Evolutionary conservation across 805 yeast genomes (phyloP).

Genomic region (Tetrapisispora phaffii): DNA sequence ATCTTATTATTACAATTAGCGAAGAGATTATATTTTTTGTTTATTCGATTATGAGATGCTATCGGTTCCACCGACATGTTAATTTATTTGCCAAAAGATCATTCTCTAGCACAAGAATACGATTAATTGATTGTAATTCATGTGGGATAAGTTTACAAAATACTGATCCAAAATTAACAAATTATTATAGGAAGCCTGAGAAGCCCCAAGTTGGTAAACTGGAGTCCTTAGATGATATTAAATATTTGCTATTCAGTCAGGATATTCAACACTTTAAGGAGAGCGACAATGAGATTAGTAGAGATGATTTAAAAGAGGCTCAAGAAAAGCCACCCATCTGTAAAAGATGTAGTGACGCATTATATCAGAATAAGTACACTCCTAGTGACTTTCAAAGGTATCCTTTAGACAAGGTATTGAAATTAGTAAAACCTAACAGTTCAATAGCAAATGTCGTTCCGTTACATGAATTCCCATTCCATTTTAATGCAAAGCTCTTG

Average conservation of each 20-base stretch:
- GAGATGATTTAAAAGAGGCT: slow-evolving; percentile 5
- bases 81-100: background rate
- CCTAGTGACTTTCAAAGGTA: slow-evolving; percentile 27
- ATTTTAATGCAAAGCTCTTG: slow-evolving; percentile 31
- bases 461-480: slow-evolving; percentile 64
- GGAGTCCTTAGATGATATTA: slow-evolving; percentile 14
- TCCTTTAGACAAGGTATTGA: slow-evolving; percentile 26
- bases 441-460: slow-evolving; percentile 53
- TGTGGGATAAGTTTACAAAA: slow-evolving; percentile 51
- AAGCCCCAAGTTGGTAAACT: slow-evolving; percentile 2
- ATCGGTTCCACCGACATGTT: background rate
- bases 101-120: slow-evolving; percentile 3
- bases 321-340: slow-evolving; percentile 32
- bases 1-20: too few species aligned
- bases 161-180: slow-evolving; percentile 29
- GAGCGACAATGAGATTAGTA: slow-evolving; percentile 1
- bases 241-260: slow-evolving; percentile 25
- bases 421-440: slow-evolving; percentile 9
- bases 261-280: slow-evolving; percentile 20
- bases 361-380: slow-evolving; percentile 35
- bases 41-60: too few species aligned
- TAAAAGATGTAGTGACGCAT: slow-evolving; percentile 46
- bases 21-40: too few species aligned
- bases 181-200: slow-evolving; percentile 34
- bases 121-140: slow-evolving; percentile 34